Percentiles rank a stretch among this genome's conserved stretches.
These are phyloP conservation scores for Grigorovia humatica DNA, from an alignment of 805 yeast species.

Conservation along the genomic window DNA sequence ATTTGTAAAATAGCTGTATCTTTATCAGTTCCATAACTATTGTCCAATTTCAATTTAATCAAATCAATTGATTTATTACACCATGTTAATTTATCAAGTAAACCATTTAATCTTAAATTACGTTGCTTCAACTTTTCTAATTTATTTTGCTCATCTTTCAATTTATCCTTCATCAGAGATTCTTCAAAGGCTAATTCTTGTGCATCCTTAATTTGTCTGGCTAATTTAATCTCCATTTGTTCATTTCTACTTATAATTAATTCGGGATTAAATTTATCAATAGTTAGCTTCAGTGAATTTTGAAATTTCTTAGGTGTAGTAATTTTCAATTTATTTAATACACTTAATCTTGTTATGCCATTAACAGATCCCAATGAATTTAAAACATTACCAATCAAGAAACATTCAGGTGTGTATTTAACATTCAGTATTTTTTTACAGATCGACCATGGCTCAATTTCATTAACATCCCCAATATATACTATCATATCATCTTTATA, in stretches of 20 bases:
- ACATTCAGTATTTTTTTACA: slow-evolving; percentile 42
- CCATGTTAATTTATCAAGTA: slow-evolving; percentile 16
- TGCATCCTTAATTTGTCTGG: slow-evolving; percentile 48
- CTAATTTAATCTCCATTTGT: slow-evolving; percentile 44
- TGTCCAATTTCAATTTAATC: neutral
- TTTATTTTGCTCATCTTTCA: slow-evolving; percentile 36
- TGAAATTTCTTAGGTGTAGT: slow-evolving; percentile 27
- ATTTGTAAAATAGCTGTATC: slow-evolving; percentile 22
- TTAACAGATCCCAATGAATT: slow-evolving; percentile 32
- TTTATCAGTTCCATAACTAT: neutral
- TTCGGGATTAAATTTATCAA: slow-evolving; percentile 53
- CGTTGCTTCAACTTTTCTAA: slow-evolving; percentile 3
- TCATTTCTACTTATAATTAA: slow-evolving; percentile 49
- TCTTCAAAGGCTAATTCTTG: slow-evolving; percentile 61
- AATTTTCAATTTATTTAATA: slow-evolving; percentile 23
- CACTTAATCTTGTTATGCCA: slow-evolving; percentile 28
- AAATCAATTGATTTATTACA: slow-evolving; percentile 12
- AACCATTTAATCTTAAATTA: slow-evolving; percentile 9
- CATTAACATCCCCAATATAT: slow-evolving; percentile 54
- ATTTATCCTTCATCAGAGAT: slow-evolving; percentile 46
- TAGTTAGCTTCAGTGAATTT: slow-evolving; percentile 31
- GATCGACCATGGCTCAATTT: slow-evolving; percentile 57
- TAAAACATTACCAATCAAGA: slow-evolving; percentile 44
- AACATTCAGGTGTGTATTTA: slow-evolving; percentile 45
- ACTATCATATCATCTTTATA: slow-evolving; percentile 38